Percentiles rank a stretch among this genome's conserved stretches.
phyloP scores from a whole-genome alignment of 306 rosid species.

The Purshia tridentata region DNA sequence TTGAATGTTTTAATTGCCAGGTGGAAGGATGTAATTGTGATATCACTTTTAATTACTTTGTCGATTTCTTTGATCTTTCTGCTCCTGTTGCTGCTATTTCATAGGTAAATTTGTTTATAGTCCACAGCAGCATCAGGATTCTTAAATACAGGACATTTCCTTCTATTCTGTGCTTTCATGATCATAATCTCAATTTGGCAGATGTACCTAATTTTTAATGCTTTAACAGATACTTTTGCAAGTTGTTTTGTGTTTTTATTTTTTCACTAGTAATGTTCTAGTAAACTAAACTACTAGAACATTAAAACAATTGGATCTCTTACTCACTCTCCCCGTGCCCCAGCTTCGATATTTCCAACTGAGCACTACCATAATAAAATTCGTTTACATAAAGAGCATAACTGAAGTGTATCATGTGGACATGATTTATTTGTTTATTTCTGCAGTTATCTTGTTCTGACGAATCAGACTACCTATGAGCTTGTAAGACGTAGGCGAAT shows the following conservation, averaged over 20 bases:
- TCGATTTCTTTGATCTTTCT: slow-evolving; percentile 62
- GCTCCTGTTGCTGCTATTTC: slow-evolving; percentile 76
- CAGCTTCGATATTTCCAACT: background rate
- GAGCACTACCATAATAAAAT: background rate
- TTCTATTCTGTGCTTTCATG: background rate
- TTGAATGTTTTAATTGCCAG: slow-evolving; percentile 48
- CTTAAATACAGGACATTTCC: background rate
- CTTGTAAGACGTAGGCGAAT: slow-evolving; percentile 95
- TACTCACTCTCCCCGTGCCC: background rate
- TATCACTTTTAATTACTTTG: slow-evolving; percentile 61
- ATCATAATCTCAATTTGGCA: background rate
- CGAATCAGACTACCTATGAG: slow-evolving; percentile 93
- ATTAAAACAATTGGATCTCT: background rate
- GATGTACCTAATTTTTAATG: background rate
- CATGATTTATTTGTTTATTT: slow-evolving; percentile 13
- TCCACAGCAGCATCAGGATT: slow-evolving; percentile 7
- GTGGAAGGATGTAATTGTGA: slow-evolving; percentile 89
- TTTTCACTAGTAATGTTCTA: background rate
- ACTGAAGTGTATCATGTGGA: background rate
- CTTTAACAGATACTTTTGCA: background rate
- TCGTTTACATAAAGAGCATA: background rate
- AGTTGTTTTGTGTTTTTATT: background rate
- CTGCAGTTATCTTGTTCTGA: slow-evolving; percentile 84
- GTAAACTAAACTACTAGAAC: background rate
- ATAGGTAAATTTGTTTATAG: slow-evolving; percentile 54